phyloP scores from a whole-genome alignment of 495 filamentous ascomycete genomes.

The Chlorociboria aeruginascens region DNA sequence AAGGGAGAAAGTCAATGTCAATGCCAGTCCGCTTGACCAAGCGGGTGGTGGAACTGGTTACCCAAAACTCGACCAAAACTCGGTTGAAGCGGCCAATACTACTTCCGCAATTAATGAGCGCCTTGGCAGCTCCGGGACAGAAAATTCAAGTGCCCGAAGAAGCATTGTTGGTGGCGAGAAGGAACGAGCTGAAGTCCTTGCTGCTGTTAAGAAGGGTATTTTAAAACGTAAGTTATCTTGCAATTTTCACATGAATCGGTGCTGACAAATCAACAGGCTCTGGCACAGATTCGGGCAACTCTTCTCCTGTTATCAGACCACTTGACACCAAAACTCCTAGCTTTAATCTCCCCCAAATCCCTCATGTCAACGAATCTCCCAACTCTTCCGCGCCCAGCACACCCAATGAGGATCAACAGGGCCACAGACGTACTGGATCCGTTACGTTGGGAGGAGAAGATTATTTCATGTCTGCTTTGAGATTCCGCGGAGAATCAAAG shows the following conservation, averaged over 20 bases:
- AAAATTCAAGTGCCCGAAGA: conserved; percentile 54
- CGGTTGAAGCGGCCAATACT: conserved; percentile 45
- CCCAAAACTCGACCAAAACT: conserved; percentile 76
- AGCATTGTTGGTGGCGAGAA: conserved; percentile 86
- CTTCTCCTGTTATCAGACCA: conserved; percentile 52
- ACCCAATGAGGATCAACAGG: conserved; percentile 57
- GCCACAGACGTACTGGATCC: conserved; percentile 49
- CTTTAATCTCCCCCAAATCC: conserved; percentile 40
- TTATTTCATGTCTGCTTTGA: conserved; percentile 71
- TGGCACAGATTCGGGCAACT: conserved; percentile 49
- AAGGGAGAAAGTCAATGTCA: conserved; percentile 71
- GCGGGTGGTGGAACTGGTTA: conserved; percentile 69
- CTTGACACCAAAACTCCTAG: conserved; percentile 36
- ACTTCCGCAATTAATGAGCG: conserved; percentile 25
- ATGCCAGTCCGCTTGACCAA: conserved; percentile 55
- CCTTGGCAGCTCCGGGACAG: conserved; percentile 39
- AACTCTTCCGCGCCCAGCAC: conserved; percentile 75
- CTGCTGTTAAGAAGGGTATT: conserved; percentile 85
- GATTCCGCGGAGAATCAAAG: conserved; percentile 54
- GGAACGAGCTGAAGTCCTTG: conserved; percentile 83
- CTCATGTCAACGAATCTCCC: conserved; percentile 61
- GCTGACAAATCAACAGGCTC: conserved; percentile 28
- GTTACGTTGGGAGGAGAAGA: conserved; percentile 71
- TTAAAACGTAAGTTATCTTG: conserved; percentile 68
- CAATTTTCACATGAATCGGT: background rate